These are phyloP conservation scores for Malus orientalis DNA, from an alignment of 306 rosid species.

Conservation along the genomic window DNA sequence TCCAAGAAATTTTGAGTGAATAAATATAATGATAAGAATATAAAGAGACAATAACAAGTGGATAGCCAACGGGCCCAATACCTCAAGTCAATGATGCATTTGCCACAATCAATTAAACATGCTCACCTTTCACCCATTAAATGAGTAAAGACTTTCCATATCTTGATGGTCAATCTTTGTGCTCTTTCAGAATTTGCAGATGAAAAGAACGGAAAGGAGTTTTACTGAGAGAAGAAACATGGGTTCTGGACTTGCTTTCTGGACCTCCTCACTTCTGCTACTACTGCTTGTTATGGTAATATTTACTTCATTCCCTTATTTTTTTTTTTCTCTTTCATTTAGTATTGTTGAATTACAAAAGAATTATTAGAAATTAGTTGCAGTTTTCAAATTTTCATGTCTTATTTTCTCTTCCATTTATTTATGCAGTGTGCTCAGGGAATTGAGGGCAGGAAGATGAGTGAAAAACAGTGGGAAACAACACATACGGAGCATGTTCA, in stretches of 20 bases:
- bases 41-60: not conserved
- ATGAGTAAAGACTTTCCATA: not conserved
- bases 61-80: not conserved
- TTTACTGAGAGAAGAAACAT: slow-evolving; percentile 14
- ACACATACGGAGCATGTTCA: not conserved
- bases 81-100: not conserved
- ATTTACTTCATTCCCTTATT: not conserved
- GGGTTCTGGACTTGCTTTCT: slow-evolving; percentile 14
- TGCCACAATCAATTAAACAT: not conserved
- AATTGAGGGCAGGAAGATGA: slow-evolving; percentile 21
- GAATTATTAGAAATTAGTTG: not conserved
- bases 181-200: not conserved
- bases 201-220: not conserved
- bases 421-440: slow-evolving; percentile 24
- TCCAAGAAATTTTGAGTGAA: no score
- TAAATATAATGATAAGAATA: not conserved
- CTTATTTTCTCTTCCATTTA: not conserved
- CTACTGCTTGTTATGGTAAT: slow-evolving; percentile 25
- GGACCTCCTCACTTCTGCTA: slow-evolving; percentile 29
- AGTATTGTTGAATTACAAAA: no score
- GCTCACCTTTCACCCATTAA: not conserved
- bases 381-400: not conserved
- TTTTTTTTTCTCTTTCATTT: not conserved
- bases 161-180: not conserved
- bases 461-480: not conserved